Conservation (phyloP, 768 basidiomycete species). For the Russula vinacea region DNA sequence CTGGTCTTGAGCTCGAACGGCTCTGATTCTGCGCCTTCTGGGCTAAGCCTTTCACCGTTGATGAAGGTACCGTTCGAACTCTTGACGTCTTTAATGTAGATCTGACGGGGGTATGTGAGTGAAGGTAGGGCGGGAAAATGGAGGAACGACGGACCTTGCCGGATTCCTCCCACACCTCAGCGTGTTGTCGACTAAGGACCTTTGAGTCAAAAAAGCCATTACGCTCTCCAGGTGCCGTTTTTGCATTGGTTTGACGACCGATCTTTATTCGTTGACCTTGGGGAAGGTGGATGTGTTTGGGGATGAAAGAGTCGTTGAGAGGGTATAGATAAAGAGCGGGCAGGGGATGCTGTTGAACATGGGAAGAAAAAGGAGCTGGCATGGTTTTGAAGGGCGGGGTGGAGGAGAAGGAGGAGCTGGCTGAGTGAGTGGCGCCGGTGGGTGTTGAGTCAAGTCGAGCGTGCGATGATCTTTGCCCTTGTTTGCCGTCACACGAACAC, state of each 20-base stretch:
- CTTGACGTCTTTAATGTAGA: conserved; percentile 98
- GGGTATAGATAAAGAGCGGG: conserved; percentile 64
- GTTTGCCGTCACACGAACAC: conserved; percentile 22
- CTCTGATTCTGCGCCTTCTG: conserved; percentile 86
- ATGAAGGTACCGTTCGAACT: conserved; percentile 98
- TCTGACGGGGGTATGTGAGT: conserved; percentile 46
- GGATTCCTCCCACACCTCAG: conserved; percentile 95
- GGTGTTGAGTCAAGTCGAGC: conserved; percentile 6
- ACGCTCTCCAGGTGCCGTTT: conserved; percentile 86
- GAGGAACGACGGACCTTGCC: conserved; percentile 63
- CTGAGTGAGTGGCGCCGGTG: conserved; percentile 16
- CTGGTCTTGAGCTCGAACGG: conserved; percentile 93
- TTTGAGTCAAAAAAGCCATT: conserved; percentile 99
- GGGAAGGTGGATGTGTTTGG: conserved; percentile 86
- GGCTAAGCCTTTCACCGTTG: conserved; percentile 88
- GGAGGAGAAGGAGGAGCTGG: not conserved
- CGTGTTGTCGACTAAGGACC: conserved; percentile 89
- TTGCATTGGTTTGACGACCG: conserved; percentile 92
- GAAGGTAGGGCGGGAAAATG: conserved; percentile 25
- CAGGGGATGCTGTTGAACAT: conserved; percentile 30
- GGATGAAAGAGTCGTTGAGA: conserved; percentile 89
- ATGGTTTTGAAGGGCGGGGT: conserved; percentile 1
- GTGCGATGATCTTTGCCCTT: conserved; percentile 4
- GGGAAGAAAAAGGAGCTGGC: conserved; percentile 27
- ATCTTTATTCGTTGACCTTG: conserved; percentile 77